Evolutionary conservation across 2,329 filamentous ascomycete species (phyloP), one percentile per base, ranked within the genome.

Genomic region (Xylogone sp.): DNA sequence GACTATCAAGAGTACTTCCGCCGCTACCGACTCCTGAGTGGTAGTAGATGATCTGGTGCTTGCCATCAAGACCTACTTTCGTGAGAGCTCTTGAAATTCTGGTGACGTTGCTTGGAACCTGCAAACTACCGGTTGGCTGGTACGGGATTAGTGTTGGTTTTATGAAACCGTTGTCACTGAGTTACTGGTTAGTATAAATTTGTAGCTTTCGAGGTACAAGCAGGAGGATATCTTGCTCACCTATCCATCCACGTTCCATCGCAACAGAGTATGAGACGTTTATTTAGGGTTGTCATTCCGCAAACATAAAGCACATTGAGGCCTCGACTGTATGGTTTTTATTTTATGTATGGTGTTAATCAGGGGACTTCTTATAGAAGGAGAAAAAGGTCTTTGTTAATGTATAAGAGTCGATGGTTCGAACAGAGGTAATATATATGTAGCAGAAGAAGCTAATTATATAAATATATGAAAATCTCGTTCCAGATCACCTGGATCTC

Each of bases 1-100:
- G 55, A 43, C 70, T 69, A 51, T 81, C 77, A n/a, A 80, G 50
- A 24, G 71, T 56, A 43, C 72, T 74, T 55, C 73, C 73, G 1
- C 75, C 75, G 2, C 78, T 80, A 16, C 82, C 82, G 22, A 84
- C 79, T 19, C 82, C 82, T 8, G 79, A 78, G 61, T 83, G 78
- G 61, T 85, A 85, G 59, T 76, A 78, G 51, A 84, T 76, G 56
- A 84, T 75, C 62, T 84, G 81, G 42, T 79, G 70, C 9, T 50
- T 55, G n/a, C 61, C 75, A 61, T 82, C 77, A 29, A 62, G 68
- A 59, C 75, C 78, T 39, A 63, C 68, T 34, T 75, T 73, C 56
- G 75, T 76, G 59, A 85, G 76, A 50, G 78, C 79, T 39, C 80
- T 75, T 12, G 78, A 77, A 50, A 85, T 78, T 20, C 80, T 77